Evolutionary conservation across 2,329 filamentous ascomycete species (phyloP).

Genomic region (Claviceps monticola): DNA sequence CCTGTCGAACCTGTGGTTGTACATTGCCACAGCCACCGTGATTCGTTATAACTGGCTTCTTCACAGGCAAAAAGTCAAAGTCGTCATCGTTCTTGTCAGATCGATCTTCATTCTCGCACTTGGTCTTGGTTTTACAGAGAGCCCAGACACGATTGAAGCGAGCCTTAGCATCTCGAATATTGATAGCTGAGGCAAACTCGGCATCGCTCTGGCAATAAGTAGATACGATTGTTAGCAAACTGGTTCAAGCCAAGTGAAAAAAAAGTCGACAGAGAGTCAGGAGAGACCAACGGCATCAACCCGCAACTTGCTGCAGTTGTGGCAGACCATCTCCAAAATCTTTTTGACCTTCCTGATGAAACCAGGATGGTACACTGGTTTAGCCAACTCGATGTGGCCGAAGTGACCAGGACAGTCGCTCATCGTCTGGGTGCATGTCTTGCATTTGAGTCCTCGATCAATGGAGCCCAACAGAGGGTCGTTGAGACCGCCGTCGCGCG

Average conservation of each 20-base stretch:
- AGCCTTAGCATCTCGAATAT: constrained; percentile 79
- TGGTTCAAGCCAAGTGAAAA: constrained; percentile 25
- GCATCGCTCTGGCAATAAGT: constrained; percentile 56
- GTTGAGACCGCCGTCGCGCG: constrained; percentile 83
- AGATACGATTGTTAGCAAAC: constrained; percentile 42
- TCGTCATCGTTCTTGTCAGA: constrained; percentile 56
- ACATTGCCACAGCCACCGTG: constrained; percentile 91
- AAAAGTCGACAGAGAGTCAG: constrained; percentile 38
- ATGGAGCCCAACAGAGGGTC: constrained; percentile 94
- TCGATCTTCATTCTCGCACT: constrained; percentile 68
- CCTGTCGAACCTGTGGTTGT: constrained; percentile 77
- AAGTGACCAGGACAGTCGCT: constrained; percentile 96
- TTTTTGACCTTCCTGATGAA: constrained; percentile 99
- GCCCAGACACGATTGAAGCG: constrained; percentile 90
- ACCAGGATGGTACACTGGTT: constrained; percentile 86
- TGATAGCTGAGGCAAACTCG: constrained; percentile 69
- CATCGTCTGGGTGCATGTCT: constrained; percentile 91
- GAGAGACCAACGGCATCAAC: constrained; percentile 87
- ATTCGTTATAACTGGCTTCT: constrained; percentile 38
- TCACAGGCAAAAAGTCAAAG: constrained; percentile 48
- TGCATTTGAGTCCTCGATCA: constrained; percentile 89
- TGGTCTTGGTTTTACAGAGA: constrained; percentile 75
- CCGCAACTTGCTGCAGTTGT: constrained; percentile 96
- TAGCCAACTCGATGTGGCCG: constrained; percentile 93
- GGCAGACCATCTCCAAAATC: constrained; percentile 95